Base-by-base conservation (phyloP, 768 basidiomycete species). In the Pleurotus pulmonarius region DNA sequence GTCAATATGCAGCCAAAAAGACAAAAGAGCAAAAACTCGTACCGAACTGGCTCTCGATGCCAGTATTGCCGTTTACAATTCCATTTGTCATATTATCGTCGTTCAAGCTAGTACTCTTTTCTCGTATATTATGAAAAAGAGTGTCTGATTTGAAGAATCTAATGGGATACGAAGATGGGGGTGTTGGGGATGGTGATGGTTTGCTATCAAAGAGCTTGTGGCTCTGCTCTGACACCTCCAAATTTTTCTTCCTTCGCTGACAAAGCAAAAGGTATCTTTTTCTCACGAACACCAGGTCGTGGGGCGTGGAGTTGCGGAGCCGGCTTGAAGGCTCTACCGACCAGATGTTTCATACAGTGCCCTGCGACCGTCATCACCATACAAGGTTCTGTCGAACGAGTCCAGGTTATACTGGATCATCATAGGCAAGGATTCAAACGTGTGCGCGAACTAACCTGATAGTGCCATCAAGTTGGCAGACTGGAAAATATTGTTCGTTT, bases 21-120 rank as follows among this genome's bases (percentile, higher is more conserved):
- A 55, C 52, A 51, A 59, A 46, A 18, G 57, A 52, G 41, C 34
- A 52, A 20, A 38, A 52, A 57, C 56, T 56, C 83, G 62, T 61
- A 89, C 90, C 81, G 71, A 92, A 88, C 70, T 85, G 80, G 69
- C 78, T 76, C 80, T 92, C 89, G 67, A 91, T 75, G 75, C 81
- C 85, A 72, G 80, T 71, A 67, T 73, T 76, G 70, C 80, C 85
- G 75, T 91, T 90, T 88, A 90, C 83, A 80, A 84, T 83, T 83
- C 88, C 90, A 92, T 91, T 91, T 78, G 88, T 86, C 90, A 92
- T 92, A 90, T 87, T 79, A 76, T 64, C 59, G 63, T 61, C 58
- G 65, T 40, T 53, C 26, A 38, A 53, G 24, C 51, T 53, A 53
- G 18, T 53, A 53, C 51, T 53, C 51, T 53, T 53, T 53, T 53